These are phyloP conservation scores for Lentinus brumalis DNA, from an alignment of 768 basidiomycete genomes.

Conservation along the genomic window DNA sequence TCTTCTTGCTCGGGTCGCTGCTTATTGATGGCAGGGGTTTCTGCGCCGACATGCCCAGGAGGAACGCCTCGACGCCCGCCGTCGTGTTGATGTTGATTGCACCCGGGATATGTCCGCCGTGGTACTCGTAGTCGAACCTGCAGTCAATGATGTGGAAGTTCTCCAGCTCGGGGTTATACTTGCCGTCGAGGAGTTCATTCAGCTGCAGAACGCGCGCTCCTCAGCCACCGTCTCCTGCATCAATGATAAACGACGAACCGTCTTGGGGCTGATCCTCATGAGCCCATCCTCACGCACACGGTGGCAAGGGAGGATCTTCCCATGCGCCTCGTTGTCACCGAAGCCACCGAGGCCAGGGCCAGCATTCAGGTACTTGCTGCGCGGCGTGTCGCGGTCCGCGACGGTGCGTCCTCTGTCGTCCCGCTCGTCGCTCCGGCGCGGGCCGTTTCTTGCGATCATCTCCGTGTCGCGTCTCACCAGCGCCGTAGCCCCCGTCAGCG, in stretches of 20 bases:
- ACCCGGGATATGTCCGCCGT: constrained; percentile 89
- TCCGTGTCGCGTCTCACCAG: constrained; percentile 43
- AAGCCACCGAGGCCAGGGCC: constrained; percentile 77
- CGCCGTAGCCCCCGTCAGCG: constrained; percentile 68
- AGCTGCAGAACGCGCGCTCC: constrained; percentile 50
- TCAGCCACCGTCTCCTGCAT: not conserved
- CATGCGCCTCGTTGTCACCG: constrained; percentile 89
- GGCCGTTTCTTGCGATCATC: constrained; percentile 36
- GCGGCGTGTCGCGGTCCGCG: constrained; percentile 30
- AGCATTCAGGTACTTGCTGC: constrained; percentile 37
- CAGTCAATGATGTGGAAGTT: constrained; percentile 90
- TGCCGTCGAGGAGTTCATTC: constrained; percentile 75
- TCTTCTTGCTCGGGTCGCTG: constrained; percentile 74
- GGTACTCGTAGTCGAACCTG: constrained; percentile 95
- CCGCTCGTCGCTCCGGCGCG: constrained; percentile 22
- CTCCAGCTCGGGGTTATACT: constrained; percentile 62
- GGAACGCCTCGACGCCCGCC: constrained; percentile 73
- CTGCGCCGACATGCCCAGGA: constrained; percentile 58
- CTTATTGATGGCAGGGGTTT: constrained; percentile 73
- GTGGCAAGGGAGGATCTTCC: constrained; percentile 93
- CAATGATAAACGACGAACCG: constrained; percentile 52
- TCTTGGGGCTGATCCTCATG: constrained; percentile 82
- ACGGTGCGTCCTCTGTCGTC: constrained; percentile 15
- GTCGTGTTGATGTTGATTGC: constrained; percentile 91
- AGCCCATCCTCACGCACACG: constrained; percentile 93